phyloP scores from a whole-genome alignment of 768 basidiomycete species.

The Pleurotus citrinopileatus region DNA sequence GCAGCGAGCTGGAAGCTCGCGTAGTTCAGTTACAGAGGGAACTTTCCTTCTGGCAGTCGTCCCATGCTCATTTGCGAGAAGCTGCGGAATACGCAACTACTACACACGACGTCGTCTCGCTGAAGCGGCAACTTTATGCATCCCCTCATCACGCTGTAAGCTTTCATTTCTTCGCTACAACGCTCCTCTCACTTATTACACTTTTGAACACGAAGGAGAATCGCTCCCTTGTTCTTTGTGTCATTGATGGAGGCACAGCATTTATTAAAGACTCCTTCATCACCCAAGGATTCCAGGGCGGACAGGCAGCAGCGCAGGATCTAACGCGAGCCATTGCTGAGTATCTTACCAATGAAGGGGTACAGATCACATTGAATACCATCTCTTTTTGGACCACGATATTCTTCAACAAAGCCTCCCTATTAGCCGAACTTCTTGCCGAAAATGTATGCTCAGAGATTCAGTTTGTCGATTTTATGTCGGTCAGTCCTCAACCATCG shows the following conservation, averaged over 20 bases:
- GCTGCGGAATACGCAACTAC: conserved; percentile 60
- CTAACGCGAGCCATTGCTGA: conserved; percentile 69
- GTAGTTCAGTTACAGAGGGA: conserved; percentile 70
- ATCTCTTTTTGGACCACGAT: conserved; percentile 76
- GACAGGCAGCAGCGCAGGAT: conserved; percentile 58
- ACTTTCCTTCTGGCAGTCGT: conserved; percentile 67
- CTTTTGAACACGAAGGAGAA: conserved; percentile 33
- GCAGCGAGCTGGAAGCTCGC: conserved; percentile 60
- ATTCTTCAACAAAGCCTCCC: conserved; percentile 62
- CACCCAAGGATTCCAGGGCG: conserved; percentile 62
- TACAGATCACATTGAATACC: conserved; percentile 52
- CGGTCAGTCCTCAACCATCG: conserved; percentile 28
- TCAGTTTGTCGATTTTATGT: conserved; percentile 68
- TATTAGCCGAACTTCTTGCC: conserved; percentile 47
- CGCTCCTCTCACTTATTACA: not conserved
- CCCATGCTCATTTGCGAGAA: conserved; percentile 61
- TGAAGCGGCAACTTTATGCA: conserved; percentile 53
- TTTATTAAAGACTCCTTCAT: conserved; percentile 62
- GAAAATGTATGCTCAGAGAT: conserved; percentile 58
- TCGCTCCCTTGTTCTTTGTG: conserved; percentile 70
- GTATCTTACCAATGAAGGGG: conserved; percentile 59
- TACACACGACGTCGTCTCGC: conserved; percentile 63
- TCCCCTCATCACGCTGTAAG: conserved; percentile 42
- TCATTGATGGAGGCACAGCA: conserved; percentile 71
- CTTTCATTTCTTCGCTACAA: conserved; percentile 38